These are phyloP conservation scores for Lactarius hatsudake DNA, from an alignment of 768 basidiomycete species.

Conservation along the genomic window DNA sequence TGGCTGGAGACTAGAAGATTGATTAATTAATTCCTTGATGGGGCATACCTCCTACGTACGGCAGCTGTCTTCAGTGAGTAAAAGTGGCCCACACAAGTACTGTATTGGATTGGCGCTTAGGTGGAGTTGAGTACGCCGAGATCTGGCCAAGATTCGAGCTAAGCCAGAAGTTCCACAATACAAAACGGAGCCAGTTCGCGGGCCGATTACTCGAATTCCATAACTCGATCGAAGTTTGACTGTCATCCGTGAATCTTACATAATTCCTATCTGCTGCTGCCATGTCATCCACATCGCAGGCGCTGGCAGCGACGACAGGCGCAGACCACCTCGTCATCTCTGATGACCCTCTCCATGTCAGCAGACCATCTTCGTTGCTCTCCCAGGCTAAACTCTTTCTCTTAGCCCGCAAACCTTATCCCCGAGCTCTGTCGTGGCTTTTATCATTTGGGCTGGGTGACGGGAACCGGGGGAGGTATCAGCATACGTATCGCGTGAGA, in stretches of 20 bases:
- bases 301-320: neutral
- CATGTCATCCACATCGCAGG: neutral
- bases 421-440: slow-evolving; percentile 82
- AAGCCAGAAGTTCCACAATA: neutral
- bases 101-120: neutral
- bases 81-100: too few species aligned
- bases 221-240: neutral
- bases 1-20: too few species aligned
- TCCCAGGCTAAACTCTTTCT: slow-evolving; percentile 4
- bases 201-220: neutral
- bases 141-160: neutral
- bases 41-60: too few species aligned
- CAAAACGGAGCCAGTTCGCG: neutral
- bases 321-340: slow-evolving; percentile 57
- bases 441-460: slow-evolving; percentile 89
- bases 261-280: neutral
- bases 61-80: too few species aligned
- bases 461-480: slow-evolving; percentile 83
- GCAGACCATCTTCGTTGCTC: neutral
- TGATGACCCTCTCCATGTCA: slow-evolving; percentile 59
- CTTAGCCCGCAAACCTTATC: slow-evolving; percentile 87
- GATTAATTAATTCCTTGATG: too few species aligned
- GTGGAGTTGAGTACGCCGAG: neutral
- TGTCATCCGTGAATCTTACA: neutral
- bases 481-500: slow-evolving; percentile 66